Evolutionary conservation across 2,329 filamentous ascomycete genomes (phyloP).

Genomic region (Lecanicillium sp.): DNA sequence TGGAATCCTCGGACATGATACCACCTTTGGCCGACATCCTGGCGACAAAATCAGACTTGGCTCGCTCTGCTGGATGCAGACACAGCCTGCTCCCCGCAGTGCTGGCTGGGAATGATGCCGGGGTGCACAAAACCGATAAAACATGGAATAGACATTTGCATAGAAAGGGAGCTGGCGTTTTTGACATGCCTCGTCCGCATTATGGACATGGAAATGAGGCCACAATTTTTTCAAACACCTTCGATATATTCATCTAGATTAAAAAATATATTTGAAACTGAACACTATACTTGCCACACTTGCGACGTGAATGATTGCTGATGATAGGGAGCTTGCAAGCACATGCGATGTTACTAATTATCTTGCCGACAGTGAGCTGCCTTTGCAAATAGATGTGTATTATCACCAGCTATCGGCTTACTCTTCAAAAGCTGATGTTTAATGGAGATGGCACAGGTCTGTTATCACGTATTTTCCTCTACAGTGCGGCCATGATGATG

Average conservation of each 20-base stretch:
- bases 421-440: no score
- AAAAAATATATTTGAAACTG: background rate
- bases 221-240: background rate
- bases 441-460: no score
- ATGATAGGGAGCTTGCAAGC: no score
- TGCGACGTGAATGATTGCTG: no score
- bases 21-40: constrained; percentile 7
- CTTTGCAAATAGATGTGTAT: no score
- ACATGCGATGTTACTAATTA: no score
- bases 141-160: constrained; percentile 7
- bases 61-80: background rate
- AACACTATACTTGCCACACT: no score
- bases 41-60: constrained; percentile 2
- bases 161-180: constrained; percentile 9
- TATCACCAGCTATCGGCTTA: no score
- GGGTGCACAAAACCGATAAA: constrained; percentile 1
- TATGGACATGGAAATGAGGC: background rate
- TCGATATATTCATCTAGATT: background rate
- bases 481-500: no score
- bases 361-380: no score
- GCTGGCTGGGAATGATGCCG: background rate
- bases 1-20: constrained; percentile 6
- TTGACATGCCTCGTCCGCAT: background rate
- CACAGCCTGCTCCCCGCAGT: background rate
- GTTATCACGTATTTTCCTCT: no score